Conservation (phyloP, 257 asterid genomes). For the Hygrophila difformis region DNA sequence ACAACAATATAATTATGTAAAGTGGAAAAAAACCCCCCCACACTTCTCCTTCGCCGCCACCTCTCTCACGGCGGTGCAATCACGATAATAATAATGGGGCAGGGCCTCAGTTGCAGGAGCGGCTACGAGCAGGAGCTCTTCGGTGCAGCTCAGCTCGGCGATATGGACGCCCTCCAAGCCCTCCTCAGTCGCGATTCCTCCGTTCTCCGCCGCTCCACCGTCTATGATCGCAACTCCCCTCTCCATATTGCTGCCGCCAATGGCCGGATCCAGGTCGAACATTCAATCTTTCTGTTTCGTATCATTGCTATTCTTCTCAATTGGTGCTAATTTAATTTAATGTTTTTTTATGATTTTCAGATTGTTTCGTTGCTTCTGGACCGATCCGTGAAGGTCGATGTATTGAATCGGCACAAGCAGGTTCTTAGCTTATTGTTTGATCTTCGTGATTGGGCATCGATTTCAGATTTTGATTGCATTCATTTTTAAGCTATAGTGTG, state of each 20-base stretch:
- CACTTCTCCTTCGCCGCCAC: constrained; percentile 3
- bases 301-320: not conserved
- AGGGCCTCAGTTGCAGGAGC: constrained; percentile 76
- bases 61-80: not conserved
- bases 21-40: constrained; percentile 21
- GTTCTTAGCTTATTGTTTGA: constrained; percentile 16
- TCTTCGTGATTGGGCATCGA: not conserved
- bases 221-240: constrained; percentile 68
- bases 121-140: constrained; percentile 66
- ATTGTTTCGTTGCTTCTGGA: constrained; percentile 60
- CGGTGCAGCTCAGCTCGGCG: constrained; percentile 67
- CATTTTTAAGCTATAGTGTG: no score
- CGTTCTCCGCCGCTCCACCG: constrained; percentile 43
- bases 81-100: constrained; percentile 51
- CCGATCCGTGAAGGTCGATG: constrained; percentile 70
- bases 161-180: constrained; percentile 47
- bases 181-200: constrained; percentile 34
- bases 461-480: no score
- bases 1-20: constrained; percentile 20
- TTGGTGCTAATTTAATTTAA: not conserved
- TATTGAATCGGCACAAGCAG: constrained; percentile 75
- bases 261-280: constrained; percentile 82
- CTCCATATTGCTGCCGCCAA: constrained; percentile 92
- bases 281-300: constrained; percentile 9
- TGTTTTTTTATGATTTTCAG: constrained; percentile 31